Base-by-base conservation (phyloP, 108 stramenopile genomes). In the Skeletonema costatum region DNA sequence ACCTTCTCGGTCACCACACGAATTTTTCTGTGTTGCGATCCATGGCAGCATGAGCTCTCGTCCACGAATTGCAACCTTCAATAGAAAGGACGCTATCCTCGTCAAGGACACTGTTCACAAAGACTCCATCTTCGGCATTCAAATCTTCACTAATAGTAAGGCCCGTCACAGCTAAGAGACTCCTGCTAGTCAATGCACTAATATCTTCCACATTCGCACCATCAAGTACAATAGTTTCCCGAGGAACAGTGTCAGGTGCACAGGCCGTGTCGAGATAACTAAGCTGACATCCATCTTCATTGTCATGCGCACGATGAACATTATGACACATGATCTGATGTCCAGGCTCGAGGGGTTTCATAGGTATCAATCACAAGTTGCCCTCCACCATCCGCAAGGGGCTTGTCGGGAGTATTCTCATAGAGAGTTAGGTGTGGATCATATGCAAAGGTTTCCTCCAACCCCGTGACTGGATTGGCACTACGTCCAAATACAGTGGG, bases 151-250 rank as follows among this genome's bases (percentile, higher is more conserved):
- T 74, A 33, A 79, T 75, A 7, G 68, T 66, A 16, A 87, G 77
- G 17, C 87, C 85, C 5, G 66, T 17, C 32, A 88, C 79, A 17
- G 85, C 83, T 53, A 84, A 88, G 51, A 88, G 68, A 38, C 77
- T 81, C 32, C 73, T 70, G 5, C 72, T 71, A n/a, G 84, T 82
- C 5, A 85, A 66, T n/a, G 58, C 41, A 32, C 56, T 67, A 32
- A 85, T 66, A 9, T 51, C 38, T 21, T 36, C 25, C 3, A 85
- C 32, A 19, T 36, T 78, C 13, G 64, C 31, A 13, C 70, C 12
- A 56, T 73, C 67, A 25, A 85, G 48, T 12, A 42, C 39, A 31
- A 85, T 68, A 8, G 56, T 41, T 17, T 80, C 74, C 12, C 70
- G 64, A 13, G 69, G 63, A 75, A 53, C 65, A 12, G 38, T 21